phyloP scores from a whole-genome alignment of 78 protist species.

The Creolimax fragrantissima region DNA sequence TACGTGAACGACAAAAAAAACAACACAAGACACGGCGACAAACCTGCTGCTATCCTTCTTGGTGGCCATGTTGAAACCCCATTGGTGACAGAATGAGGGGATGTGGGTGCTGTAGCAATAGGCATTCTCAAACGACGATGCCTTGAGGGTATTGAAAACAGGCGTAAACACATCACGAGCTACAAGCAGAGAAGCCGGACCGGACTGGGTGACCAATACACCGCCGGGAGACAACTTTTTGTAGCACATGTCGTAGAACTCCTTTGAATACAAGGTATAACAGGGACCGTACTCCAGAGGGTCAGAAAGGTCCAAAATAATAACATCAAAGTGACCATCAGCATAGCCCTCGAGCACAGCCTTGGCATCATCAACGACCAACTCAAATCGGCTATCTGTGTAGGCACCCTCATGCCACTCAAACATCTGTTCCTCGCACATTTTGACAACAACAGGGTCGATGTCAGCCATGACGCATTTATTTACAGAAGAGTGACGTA shows the following conservation, averaged over 20 bases:
- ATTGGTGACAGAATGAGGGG: slow-evolving; percentile 34
- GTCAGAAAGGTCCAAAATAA: slow-evolving; percentile 52
- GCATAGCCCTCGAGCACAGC: slow-evolving; percentile 4
- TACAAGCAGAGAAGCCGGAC: neutral
- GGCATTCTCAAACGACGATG: neutral
- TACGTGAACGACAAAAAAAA: too few relatives aligned
- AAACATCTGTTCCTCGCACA: slow-evolving; percentile 43
- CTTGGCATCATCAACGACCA: slow-evolving; percentile 47
- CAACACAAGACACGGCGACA: too few relatives aligned
- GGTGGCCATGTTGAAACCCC: slow-evolving; percentile 36
- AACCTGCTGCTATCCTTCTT: neutral
- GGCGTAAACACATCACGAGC: slow-evolving; percentile 24
- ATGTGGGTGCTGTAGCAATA: slow-evolving; percentile 8
- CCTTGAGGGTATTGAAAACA: slow-evolving; percentile 19
- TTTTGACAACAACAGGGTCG: slow-evolving; percentile 32
- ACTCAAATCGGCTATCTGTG: slow-evolving; percentile 26
- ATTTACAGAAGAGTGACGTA: slow-evolving; percentile 38
- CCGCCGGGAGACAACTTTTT: slow-evolving; percentile 33
- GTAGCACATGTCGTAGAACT: slow-evolving; percentile 27
- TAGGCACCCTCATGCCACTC: slow-evolving; percentile 39
- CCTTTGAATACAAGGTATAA: slow-evolving; percentile 32
- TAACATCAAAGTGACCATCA: slow-evolving; percentile 35
- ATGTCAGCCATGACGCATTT: slow-evolving; percentile 52
- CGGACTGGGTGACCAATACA: slow-evolving; percentile 44
- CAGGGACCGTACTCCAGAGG: slow-evolving; percentile 56